These are phyloP conservation scores for Austroboletus niveus DNA, from an alignment of 1,284 basidiomycete genomes.

Conservation along the genomic window DNA sequence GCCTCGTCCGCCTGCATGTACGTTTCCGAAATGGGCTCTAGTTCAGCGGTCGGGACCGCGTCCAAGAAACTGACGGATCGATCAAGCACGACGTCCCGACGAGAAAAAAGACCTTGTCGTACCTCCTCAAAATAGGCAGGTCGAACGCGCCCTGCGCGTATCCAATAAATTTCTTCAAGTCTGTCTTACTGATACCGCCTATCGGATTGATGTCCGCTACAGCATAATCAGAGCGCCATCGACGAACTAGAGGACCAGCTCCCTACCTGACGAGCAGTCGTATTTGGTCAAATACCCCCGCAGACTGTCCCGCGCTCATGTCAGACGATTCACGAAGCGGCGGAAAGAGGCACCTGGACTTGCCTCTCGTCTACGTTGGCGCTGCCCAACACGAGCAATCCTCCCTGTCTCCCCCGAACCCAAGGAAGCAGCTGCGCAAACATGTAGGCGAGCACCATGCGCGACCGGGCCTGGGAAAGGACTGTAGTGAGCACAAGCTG, in stretches of 20 bases:
- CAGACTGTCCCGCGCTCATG: constrained; percentile 49
- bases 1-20: constrained; percentile 97
- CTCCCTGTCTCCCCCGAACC: constrained; percentile 83
- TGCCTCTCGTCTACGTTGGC: constrained; percentile 98
- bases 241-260: neutral
- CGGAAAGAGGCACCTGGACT: constrained; percentile 3
- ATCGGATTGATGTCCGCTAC: constrained; percentile 97
- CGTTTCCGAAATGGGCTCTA: constrained; percentile 92
- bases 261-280: constrained; percentile 82
- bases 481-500: neutral
- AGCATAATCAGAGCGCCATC: neutral
- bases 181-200: constrained; percentile 96
- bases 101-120: constrained; percentile 13
- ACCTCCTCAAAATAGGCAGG: constrained; percentile 82
- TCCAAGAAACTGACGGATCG: constrained; percentile 72
- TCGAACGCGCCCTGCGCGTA: constrained; percentile 81
- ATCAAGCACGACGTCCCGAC: neutral
- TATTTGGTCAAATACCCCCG: constrained; percentile 98
- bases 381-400: constrained; percentile 91
- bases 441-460: constrained; percentile 95
- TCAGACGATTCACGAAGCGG: constrained; percentile 1
- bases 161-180: constrained; percentile 93
- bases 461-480: constrained; percentile 67
- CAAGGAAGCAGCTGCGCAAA: constrained; percentile 97
- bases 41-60: constrained; percentile 92